Percentiles rank a stretch among this genome's conserved stretches.
phyloP scores from a whole-genome alignment of 2,329 filamentous ascomycete genomes.

The Septoria petroselini region DNA sequence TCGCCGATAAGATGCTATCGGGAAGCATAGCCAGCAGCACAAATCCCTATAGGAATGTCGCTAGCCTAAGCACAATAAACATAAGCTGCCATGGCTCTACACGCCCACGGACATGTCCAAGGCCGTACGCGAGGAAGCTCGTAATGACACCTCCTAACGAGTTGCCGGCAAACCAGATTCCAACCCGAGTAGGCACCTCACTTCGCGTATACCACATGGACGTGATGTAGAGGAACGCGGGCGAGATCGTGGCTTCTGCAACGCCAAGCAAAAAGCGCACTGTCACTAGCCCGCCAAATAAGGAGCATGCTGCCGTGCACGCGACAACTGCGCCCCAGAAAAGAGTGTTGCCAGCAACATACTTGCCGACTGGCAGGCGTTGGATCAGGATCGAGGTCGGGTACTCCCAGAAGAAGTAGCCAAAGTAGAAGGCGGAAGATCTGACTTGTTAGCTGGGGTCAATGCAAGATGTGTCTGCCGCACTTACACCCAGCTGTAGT shows the following conservation, averaged over 20 bases:
- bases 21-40: conserved; percentile 22
- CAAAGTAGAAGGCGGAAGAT: conserved; percentile 25
- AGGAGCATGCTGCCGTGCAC: conserved; percentile 38
- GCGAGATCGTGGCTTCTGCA: conserved; percentile 38
- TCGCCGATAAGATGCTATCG: conserved; percentile 17
- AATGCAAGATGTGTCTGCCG: not conserved
- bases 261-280: conserved; percentile 40
- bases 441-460: not conserved
- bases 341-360: conserved; percentile 25
- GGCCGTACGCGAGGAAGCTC: conserved; percentile 32
- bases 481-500: conserved; percentile 21
- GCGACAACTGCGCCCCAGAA: conserved; percentile 38
- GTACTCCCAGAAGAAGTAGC: conserved; percentile 25
- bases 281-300: conserved; percentile 38
- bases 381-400: conserved; percentile 23
- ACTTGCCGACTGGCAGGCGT: conserved; percentile 22
- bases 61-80: conserved; percentile 29
- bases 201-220: conserved; percentile 39
- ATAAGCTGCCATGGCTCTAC: conserved; percentile 38
- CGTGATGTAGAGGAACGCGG: conserved; percentile 43
- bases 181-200: conserved; percentile 28
- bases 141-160: conserved; percentile 22
- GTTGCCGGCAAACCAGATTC: conserved; percentile 28
- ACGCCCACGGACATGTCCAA: conserved; percentile 25
- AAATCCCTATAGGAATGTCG: conserved; percentile 25